phyloP scores from a whole-genome alignment of 441 rosid species.

The Lepidium campestre region DNA sequence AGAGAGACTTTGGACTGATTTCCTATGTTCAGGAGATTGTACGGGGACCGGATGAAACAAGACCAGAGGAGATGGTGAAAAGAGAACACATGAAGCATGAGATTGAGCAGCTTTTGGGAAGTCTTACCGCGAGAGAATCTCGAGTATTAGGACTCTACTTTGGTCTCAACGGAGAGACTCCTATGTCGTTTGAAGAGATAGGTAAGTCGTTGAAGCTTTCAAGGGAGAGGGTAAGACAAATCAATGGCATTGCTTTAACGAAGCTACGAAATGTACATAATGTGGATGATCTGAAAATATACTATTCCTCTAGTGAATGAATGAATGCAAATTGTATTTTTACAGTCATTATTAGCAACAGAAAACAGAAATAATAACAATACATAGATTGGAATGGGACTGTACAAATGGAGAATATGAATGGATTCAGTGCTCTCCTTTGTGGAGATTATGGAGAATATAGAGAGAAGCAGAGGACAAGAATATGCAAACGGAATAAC shows the following conservation, averaged over 20 bases:
- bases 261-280: constrained; percentile 33
- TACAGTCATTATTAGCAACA: background rate
- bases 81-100: constrained; percentile 38
- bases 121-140: constrained; percentile 45
- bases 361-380: background rate
- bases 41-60: constrained; percentile 45
- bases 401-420: constrained; percentile 14
- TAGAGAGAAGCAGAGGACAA: constrained; percentile 82
- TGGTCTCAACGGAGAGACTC: constrained; percentile 44
- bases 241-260: constrained; percentile 33
- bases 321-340: background rate
- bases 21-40: constrained; percentile 39
- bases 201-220: constrained; percentile 42
- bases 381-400: background rate
- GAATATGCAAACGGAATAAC: constrained; percentile 81
- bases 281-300: constrained; percentile 29
- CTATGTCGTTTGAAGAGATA: constrained; percentile 43
- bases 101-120: constrained; percentile 36
- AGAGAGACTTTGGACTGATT: background rate
- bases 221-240: constrained; percentile 52
- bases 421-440: constrained; percentile 36
- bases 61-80: constrained; percentile 39
- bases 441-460: constrained; percentile 81
- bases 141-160: constrained; percentile 35
- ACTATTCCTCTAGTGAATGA: constrained; percentile 30